Evolutionary conservation across 345 rosid genomes (phyloP).

Genomic region (Camelina hispida): DNA sequence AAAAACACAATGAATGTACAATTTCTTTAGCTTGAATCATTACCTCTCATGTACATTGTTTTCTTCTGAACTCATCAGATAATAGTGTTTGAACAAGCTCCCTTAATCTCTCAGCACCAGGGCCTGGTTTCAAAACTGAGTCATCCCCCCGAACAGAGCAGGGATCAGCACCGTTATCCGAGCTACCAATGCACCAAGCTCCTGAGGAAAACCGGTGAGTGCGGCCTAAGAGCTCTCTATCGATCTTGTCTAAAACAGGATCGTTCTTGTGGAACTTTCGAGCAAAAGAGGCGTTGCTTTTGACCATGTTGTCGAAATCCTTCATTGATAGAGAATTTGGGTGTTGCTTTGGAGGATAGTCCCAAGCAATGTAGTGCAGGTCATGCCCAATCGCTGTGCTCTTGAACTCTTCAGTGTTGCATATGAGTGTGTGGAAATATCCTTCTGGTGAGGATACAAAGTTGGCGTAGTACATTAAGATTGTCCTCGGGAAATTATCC

Average conservation of each 20-base stretch:
- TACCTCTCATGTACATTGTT: conserved; percentile 61
- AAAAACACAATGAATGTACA: conserved; percentile 39
- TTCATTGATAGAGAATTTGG: conserved; percentile 73
- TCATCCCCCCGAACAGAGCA: conserved; percentile 35
- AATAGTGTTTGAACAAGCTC: conserved; percentile 56
- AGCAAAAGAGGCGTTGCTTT: conserved; percentile 85
- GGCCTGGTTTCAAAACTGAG: conserved; percentile 65
- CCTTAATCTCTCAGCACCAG: conserved; percentile 73
- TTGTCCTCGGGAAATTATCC: conserved; percentile 86
- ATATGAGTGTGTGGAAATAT: conserved; percentile 87
- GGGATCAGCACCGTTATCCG: conserved; percentile 33
- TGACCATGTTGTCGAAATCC: conserved; percentile 70
- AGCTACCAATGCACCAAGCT: conserved; percentile 61
- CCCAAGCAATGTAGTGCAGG: conserved; percentile 96
- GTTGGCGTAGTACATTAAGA: conserved; percentile 87
- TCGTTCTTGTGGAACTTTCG: conserved; percentile 75
- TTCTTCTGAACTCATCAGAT: conserved; percentile 57
- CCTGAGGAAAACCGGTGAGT: conserved; percentile 65
- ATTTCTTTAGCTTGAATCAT: conserved; percentile 12
- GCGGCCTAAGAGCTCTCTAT: conserved; percentile 67
- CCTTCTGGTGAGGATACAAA: conserved; percentile 95
- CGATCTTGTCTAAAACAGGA: conserved; percentile 76
- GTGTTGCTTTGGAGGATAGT: conserved; percentile 90
- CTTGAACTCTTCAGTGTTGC: conserved; percentile 74
- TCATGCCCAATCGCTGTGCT: conserved; percentile 86